Base-by-base conservation (phyloP, 2,329 filamentous ascomycete species). In the Cladophialophora yegresii region DNA sequence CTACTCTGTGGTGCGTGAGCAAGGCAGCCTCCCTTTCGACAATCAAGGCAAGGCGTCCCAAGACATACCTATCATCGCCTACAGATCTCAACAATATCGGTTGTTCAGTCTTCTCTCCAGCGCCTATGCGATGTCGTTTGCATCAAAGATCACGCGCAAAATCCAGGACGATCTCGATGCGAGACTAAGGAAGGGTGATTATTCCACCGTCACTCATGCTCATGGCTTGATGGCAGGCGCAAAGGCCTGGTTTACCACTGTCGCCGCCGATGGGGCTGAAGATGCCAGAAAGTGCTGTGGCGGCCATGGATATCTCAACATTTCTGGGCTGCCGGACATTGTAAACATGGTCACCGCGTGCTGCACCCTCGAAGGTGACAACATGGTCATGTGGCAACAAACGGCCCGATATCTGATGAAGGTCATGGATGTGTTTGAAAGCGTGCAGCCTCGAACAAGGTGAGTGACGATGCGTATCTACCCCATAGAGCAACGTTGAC, bases 371-470 rank as follows among this genome's bases (percentile, higher is more conserved):
- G 47, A 51, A 28, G 47, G 47, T 6, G 47, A 51, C 47, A 51
- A 51, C 26, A 51, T 51, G 47, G 47, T 51, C 47, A 51, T 51
- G 47, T 51, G 47, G 47, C 47, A 51, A 20, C 47, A 51, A 28
- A 51, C 22, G 4, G 47, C 47, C 26, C 47, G 47, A 26, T 51
- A 51, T 28, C 47, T 51, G 6, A 51, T 51, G 47, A 51, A 51
- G 26, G 47, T 51, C 47, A 51, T 51, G 47, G 47, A 51, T 2
- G 47, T 51, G 47, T 51, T 51, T 51, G 47, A 51, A 51, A 51
- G 9, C 13, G 47, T 51, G 22, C 47, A 51, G 26, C 47, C 47
- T 26, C 47, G 47, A 26, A 51, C 20, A 5, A 51, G 47, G 47
- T 51, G 22, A 51, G 47, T 26, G 20, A 23, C 6, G 4, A 9